Base-by-base conservation (phyloP, 2,329 filamentous ascomycete species). In the Hypoxylon sp. region DNA sequence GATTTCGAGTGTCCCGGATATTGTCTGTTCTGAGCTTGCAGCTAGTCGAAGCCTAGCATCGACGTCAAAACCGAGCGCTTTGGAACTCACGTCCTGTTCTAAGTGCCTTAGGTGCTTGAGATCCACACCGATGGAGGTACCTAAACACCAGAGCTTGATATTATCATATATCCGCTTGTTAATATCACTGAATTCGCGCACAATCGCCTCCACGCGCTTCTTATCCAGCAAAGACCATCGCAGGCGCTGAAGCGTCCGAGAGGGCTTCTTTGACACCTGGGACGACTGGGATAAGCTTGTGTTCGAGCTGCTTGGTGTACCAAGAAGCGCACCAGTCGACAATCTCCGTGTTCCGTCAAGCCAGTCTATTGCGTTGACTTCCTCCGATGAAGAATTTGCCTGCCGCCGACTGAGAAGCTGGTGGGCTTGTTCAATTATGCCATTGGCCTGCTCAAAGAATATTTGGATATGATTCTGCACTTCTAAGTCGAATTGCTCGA, bases 81-180 rank as follows among this genome's bases (percentile, higher is more conserved):
- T 30, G 19, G 46, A 50, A 31, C 19, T 50, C 19, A 20, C 37
- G 11, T 50, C 30, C 25, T 43, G 16, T 26, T 43, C 46, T 36
- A 50, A 20, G 21, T 32, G 46, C 13, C 17, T 37, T 12, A 50
- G 9, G 29, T 43, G 46, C 31, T 50, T 37, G n/a, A 50, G 37
- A 21, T 32, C 46, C 11, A 50, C 31, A 11, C 46, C 46, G 12
- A 43, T 42, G 5, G 46, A 36, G 20, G 37, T 50, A 12, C 46
- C 36, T 11, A 50, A 15, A n/a, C 46, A 50, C 46, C 38, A 50
- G 8, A 50, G 13, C 19, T 50, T 43, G 13, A 50, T 50, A 20
- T 50, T 37, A 4, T 50, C 46, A 23, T 50, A 31, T 11, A 50
- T 50, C 5, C 46, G 46, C 19, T 50, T 50, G 31, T 50, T 50